These are phyloP conservation scores for Monosporozyma servazzii DNA, from an alignment of 805 yeast species.

Conservation along the genomic window DNA sequence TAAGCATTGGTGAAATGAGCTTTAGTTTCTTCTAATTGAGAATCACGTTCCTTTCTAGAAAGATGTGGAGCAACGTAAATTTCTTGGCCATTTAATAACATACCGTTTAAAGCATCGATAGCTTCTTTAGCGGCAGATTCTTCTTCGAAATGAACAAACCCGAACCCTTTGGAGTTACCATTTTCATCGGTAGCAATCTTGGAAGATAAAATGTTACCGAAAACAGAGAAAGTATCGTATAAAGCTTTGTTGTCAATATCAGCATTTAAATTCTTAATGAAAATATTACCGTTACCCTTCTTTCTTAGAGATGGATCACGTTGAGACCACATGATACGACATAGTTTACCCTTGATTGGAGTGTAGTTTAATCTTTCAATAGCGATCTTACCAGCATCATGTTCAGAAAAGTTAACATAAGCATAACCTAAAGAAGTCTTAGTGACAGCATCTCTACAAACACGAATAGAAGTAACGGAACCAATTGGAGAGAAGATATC, in stretches of 20 bases:
- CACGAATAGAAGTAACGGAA: constrained; percentile 92
- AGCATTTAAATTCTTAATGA: constrained; percentile 96
- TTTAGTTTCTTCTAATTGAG: constrained; percentile 81
- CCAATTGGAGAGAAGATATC: constrained; percentile 94
- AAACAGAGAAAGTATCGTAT: constrained; percentile 95
- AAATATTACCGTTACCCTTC: constrained; percentile 92
- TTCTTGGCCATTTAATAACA: constrained; percentile 92
- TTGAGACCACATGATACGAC: constrained; percentile 99
- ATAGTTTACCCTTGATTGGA: constrained; percentile 87
- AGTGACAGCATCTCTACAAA: constrained; percentile 96
- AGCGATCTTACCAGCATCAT: constrained; percentile 87
- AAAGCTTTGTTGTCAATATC: constrained; percentile 98
- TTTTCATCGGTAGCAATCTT: constrained; percentile 92
- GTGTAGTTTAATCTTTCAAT: constrained; percentile 92
- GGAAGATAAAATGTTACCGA: constrained; percentile 92
- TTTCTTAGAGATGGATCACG: constrained; percentile 94
- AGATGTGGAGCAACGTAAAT: constrained; percentile 94
- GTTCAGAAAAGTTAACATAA: constrained; percentile 88
- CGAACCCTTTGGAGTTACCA: constrained; percentile 91
- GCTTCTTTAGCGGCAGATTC: constrained; percentile 91
- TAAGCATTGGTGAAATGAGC: constrained; percentile 93
- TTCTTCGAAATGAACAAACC: constrained; percentile 93
- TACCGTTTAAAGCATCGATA: constrained; percentile 94
- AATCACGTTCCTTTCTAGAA: constrained; percentile 86
- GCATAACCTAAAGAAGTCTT: constrained; percentile 97